Evolutionary conservation across 345 rosid genomes (phyloP).

Genomic region (Linum trigynum): DNA sequence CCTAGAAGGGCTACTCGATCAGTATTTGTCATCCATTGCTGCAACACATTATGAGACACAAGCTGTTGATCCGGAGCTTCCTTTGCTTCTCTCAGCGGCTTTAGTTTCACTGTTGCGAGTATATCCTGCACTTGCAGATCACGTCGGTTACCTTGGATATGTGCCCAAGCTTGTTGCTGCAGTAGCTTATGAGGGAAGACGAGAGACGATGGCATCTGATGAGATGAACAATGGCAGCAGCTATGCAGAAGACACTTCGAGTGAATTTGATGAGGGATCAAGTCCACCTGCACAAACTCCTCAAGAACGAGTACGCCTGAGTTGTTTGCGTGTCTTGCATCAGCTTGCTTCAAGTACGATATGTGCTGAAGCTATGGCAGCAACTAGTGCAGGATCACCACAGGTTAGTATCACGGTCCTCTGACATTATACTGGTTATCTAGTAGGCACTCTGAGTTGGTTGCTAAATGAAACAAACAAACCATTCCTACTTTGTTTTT

Average conservation of each 20-base stretch:
- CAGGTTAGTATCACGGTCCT: constrained; percentile 40
- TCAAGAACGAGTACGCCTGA: constrained; percentile 94
- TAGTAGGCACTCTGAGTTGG: background rate
- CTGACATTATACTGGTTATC: background rate
- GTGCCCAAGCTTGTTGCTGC: constrained; percentile 98
- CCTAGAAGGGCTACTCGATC: constrained; percentile 95
- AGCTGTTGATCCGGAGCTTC: constrained; percentile 83
- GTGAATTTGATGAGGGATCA: constrained; percentile 51
- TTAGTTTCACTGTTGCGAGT: constrained; percentile 94
- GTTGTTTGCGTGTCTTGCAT: constrained; percentile 94
- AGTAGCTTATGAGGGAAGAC: constrained; percentile 86
- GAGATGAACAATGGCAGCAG: constrained; percentile 48
- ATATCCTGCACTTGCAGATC: constrained; percentile 97
- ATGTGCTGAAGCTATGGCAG: constrained; percentile 99
- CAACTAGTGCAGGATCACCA: constrained; percentile 88
- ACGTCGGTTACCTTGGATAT: constrained; percentile 93
- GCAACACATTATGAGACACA: constrained; percentile 77
- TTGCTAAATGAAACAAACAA: too few species aligned
- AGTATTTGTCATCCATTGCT: constrained; percentile 85
- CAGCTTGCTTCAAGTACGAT: constrained; percentile 95
- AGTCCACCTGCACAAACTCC: constrained; percentile 63
- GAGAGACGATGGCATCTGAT: constrained; percentile 80
- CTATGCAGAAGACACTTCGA: constrained; percentile 24
- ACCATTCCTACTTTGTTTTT: too few species aligned
- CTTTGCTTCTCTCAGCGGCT: constrained; percentile 96